These are phyloP conservation scores for Sarocladium strictum DNA, from an alignment of 2,329 filamentous ascomycete genomes.

Conservation along the genomic window DNA sequence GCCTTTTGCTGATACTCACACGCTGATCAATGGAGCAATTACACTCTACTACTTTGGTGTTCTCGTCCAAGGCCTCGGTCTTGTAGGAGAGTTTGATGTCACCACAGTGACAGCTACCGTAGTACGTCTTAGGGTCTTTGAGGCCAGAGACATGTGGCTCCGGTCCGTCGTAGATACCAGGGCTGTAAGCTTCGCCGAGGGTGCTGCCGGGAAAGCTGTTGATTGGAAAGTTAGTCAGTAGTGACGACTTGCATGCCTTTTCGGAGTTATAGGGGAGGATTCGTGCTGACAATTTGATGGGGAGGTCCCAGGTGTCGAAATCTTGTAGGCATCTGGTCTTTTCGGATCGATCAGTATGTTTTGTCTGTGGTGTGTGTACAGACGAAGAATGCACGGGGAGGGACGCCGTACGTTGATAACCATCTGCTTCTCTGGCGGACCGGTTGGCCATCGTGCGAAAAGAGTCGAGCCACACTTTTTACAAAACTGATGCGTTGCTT, in stretches of 20 bases:
- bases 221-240: too few relatives aligned
- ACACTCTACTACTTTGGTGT: slow-evolving; percentile 31
- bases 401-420: neutral
- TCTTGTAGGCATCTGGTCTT: slow-evolving; percentile 38
- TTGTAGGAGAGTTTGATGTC: slow-evolving; percentile 37
- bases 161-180: slow-evolving; percentile 32
- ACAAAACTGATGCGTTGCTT: slow-evolving; percentile 39
- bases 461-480: slow-evolving; percentile 41
- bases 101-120: slow-evolving; percentile 49
- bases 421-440: neutral
- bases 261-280: too few relatives aligned
- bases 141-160: slow-evolving; percentile 29
- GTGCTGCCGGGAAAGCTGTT: slow-evolving; percentile 32
- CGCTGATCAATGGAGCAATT: slow-evolving; percentile 46
- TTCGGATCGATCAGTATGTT: neutral
- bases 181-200: slow-evolving; percentile 25
- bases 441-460: slow-evolving; percentile 17
- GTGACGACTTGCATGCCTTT: too few relatives aligned
- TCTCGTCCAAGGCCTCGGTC: slow-evolving; percentile 32
- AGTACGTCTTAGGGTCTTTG: slow-evolving; percentile 34
- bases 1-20: slow-evolving; percentile 20
- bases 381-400: neutral
- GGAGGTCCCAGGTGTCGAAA: slow-evolving; percentile 35
- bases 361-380: neutral
- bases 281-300: slow-evolving; percentile 30